Evolutionary conservation across 768 basidiomycete species (phyloP), one percentile per base, ranked within the genome.

Genomic region (Kwoniella dendrophila): DNA sequence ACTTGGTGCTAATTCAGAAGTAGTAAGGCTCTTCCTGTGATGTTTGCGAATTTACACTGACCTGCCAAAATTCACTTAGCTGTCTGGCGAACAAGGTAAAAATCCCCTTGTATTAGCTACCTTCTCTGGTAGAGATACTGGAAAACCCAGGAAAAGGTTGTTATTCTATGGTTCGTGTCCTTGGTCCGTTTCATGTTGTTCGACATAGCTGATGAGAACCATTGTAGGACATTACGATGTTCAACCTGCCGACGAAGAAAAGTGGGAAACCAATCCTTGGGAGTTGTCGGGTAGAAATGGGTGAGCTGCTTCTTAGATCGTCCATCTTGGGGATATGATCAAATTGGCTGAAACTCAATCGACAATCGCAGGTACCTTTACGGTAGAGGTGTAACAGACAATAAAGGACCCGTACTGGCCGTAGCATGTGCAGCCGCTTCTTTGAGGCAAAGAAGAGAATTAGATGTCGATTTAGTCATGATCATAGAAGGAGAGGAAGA

Each of bases 401-500:
- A 99, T 82, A 98, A 99, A 74, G 96, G 95, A 0, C 96, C 96
- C 0, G 88, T 96, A 47, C 83, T 98, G 63, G 92, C 94, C 0
- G 84, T 87, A 16, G 96, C 95, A 0, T 90, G 87, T 67, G 96
- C 96, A 0, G 92, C 88, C 11, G 90, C 92, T 0, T 86, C 90
- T 22, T 76, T 98, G 44, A 84, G 93, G 2, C 82, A 86, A 27
- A 81, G 82, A 12, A 83, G 92, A 1, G 84, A 87, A 11, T 84
- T 99, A 2, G 90, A 85, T 24, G 83, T 93, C 0, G 96, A 99
- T 73, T 76, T 99, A 1, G 87, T 97, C 4, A 86, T 98, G 75
- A 78, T 97, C 53, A 86, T 98, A 16, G 96, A 99, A 79, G 96
- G 96, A 0, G 95, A 98, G 75, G 96, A 96, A 75, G 96, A 99